These are phyloP conservation scores for Trichophyton benhamiae DNA, from an alignment of 2,329 filamentous ascomycete species.

Conservation along the genomic window DNA sequence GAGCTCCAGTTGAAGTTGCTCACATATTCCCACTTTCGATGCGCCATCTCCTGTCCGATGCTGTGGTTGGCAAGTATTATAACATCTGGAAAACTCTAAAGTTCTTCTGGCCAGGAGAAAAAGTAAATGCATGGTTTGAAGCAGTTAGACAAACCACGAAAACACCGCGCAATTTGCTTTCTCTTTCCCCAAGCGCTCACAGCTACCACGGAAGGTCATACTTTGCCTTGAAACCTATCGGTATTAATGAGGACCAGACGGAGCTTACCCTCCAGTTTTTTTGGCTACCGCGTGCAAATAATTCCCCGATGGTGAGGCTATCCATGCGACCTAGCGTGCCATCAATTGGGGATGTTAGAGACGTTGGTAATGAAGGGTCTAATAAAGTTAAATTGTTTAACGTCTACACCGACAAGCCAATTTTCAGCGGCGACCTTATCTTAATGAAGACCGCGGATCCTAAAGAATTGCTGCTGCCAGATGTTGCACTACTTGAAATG, in stretches of 20 bases:
- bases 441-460: conserved; percentile 4
- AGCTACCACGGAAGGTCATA: conserved; percentile 3
- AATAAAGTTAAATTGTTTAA: neutral
- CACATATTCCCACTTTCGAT: conserved; percentile 12
- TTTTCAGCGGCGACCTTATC: neutral
- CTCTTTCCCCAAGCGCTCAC: conserved; percentile 5
- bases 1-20: conserved; percentile 6
- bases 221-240: conserved; percentile 9
- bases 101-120: conserved; percentile 9
- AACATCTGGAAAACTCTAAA: conserved; percentile 7
- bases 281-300: conserved; percentile 5
- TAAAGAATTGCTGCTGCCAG: neutral
- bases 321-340: neutral
- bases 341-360: neutral
- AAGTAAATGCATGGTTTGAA: conserved; percentile 7
- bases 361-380: neutral
- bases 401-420: neutral
- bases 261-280: conserved; percentile 5
- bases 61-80: neutral
- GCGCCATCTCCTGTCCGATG: neutral
- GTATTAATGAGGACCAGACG: neutral
- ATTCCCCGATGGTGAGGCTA: neutral
- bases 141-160: conserved; percentile 5
- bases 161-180: conserved; percentile 7
- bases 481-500: conserved; percentile 1